Percentiles rank a stretch among this genome's conserved stretches.
phyloP scores from a whole-genome alignment of 2,329 filamentous ascomycete species.

The Colletotrichum liriopes region DNA sequence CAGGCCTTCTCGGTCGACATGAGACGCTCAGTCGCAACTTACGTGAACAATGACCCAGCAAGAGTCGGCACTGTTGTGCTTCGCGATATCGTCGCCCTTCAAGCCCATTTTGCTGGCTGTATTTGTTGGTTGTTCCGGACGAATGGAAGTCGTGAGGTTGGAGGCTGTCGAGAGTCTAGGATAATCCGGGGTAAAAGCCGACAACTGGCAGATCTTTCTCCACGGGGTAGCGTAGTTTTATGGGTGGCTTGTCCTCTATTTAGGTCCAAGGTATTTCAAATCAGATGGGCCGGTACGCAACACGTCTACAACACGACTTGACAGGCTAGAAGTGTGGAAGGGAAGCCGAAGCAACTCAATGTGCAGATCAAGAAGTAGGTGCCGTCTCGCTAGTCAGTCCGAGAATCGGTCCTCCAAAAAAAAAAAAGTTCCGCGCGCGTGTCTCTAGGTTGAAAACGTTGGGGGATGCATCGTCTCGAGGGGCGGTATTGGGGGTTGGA shows the following conservation, averaged over 20 bases:
- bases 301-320: conserved; percentile 5
- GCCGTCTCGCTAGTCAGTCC: conserved; percentile 24
- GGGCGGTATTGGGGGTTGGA: conserved; percentile 33
- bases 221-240: conserved; percentile 25
- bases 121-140: conserved; percentile 15
- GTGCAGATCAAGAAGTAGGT: conserved; percentile 27
- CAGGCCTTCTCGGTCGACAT: not conserved
- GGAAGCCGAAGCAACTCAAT: not conserved
- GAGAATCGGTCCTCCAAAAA: conserved; percentile 29
- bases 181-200: conserved; percentile 36
- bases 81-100: conserved; percentile 68
- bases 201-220: conserved; percentile 34
- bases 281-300: conserved; percentile 6
- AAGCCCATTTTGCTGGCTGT: conserved; percentile 56
- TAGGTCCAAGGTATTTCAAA: conserved; percentile 29
- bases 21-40: conserved; percentile 44
- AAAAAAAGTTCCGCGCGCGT: conserved; percentile 26
- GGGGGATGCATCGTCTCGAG: conserved; percentile 28
- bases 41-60: conserved; percentile 95
- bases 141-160: conserved; percentile 17
- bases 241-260: conserved; percentile 20
- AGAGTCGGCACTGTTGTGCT: conserved; percentile 86
- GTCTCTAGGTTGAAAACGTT: not conserved
- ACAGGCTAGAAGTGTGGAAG: conserved; percentile 20
- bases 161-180: not conserved